A percentile compares a stretch with the other conserved stretches of the same genome.
phyloP scores from a whole-genome alignment of 2,329 filamentous ascomycete species.

The Fusarium compactum region DNA sequence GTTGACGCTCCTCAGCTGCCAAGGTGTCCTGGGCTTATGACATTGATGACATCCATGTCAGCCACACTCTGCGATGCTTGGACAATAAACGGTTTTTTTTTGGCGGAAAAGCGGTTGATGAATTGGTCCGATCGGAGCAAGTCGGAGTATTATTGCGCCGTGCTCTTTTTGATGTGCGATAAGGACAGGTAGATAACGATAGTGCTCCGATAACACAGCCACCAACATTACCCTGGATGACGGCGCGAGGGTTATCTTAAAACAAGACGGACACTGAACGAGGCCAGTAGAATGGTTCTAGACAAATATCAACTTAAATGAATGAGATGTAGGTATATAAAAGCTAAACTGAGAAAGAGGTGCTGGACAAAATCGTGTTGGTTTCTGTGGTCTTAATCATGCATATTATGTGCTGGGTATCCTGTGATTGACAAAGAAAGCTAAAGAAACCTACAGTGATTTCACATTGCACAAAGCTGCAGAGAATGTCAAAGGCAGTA shows the following conservation, averaged over 20 bases:
- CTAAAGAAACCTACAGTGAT: too few relatives aligned
- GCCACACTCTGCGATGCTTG: not conserved
- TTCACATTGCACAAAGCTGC: too few relatives aligned
- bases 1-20: not conserved
- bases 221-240: not conserved
- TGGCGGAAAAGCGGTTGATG: not conserved
- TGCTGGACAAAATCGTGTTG: too few relatives aligned
- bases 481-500: too few relatives aligned
- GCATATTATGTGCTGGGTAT: rapidly evolving
- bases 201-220: not conserved
- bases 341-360: too few relatives aligned
- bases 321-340: too few relatives aligned
- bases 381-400: too few relatives aligned
- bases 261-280: not conserved
- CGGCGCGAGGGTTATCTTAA: not conserved
- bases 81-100: not conserved
- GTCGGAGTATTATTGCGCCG: not conserved
- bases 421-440: too few relatives aligned
- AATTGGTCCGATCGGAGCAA: not conserved
- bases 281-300: not conserved
- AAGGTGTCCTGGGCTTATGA: not conserved
- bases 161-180: not conserved
- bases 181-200: not conserved
- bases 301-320: too few relatives aligned
- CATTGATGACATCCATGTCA: not conserved